Evolutionary conservation across 2,329 filamentous ascomycete species (phyloP), one percentile per base, ranked within the genome.

Genomic region (Hypoxylon sp.): DNA sequence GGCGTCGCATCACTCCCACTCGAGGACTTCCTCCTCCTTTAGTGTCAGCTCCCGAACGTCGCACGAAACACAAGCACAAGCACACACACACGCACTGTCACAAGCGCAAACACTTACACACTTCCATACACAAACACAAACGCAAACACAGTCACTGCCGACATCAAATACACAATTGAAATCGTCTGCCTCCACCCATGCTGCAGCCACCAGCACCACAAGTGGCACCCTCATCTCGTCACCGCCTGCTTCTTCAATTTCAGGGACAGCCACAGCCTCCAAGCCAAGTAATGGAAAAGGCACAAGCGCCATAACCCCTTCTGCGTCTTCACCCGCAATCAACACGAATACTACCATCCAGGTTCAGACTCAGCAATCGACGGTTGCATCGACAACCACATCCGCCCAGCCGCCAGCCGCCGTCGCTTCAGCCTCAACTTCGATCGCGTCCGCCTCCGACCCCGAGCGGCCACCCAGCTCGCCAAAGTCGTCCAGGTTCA

Each of bases 41-140:
- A 69, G 72, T 52, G 55, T 62, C 51, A 68, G 65, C 65, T 74
- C 72, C 44, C 67, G 70, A 67, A 54, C 66, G 56, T 72, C 70
- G 51, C 70, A 73, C 69, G 71, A 72, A 58, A 67, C 67, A 63
- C 66, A 71, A 53, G 48, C 56, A 67, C 64, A 53, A 27, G 19
- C 52, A 57, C 56, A 67, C 19, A 13, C 56, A 52, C 59, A 63
- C 8, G 37, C 39, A 50, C 29, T 47, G n/a, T 31, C 48, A 65
- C 53, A 50, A 48, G 42, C 57, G 62, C 39, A 48, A 29, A 21
- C 39, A 57, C 57, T 48, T 24, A n/a, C 56, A 58, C 37, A 48
- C 15, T 6, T 29, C 48, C 17, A 15, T 17, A 35, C 65, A 50
- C 48, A 57, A 47, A 17, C 67, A 46, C 29, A 53, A 37, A 21